These are phyloP conservation scores for Pseudogymnoascus sp. DNA, from an alignment of 2,329 filamentous ascomycete species.

Conservation along the genomic window DNA sequence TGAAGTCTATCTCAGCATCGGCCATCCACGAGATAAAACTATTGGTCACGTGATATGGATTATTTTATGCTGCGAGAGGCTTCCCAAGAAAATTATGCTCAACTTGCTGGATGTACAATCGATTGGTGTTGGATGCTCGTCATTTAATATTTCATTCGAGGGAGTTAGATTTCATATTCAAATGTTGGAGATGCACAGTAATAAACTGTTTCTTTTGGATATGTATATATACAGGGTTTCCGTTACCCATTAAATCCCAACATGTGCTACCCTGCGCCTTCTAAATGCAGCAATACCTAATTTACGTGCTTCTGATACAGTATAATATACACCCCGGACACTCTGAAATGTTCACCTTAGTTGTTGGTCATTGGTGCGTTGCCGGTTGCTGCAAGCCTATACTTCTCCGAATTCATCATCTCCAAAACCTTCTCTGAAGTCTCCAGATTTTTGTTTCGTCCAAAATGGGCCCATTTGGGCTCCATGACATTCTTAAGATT, in stretches of 20 bases:
- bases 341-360: neutral
- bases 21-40: neutral
- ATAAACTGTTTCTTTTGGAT: slow-evolving; percentile 1
- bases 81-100: neutral
- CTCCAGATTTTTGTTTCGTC: slow-evolving; percentile 41
- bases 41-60: neutral
- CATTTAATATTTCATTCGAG: neutral
- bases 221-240: slow-evolving; percentile 10
- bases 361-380: slow-evolving; percentile 21
- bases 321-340: slow-evolving; percentile 2
- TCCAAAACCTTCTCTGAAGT: slow-evolving; percentile 50
- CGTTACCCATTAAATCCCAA: slow-evolving; percentile 5
- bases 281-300: slow-evolving; percentile 7
- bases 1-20: neutral
- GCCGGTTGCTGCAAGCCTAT: slow-evolving; percentile 26
- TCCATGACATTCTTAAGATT: slow-evolving; percentile 38
- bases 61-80: neutral
- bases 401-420: slow-evolving; percentile 45
- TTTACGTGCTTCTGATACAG: slow-evolving; percentile 8
- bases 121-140: neutral
- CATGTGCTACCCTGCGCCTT: slow-evolving; percentile 7
- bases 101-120: neutral
- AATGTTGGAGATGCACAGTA: neutral
- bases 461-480: slow-evolving; percentile 48
- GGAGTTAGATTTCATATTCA: neutral